Evolutionary conservation across 202 grass and related monocot species (phyloP).

Genomic region (Cymbopogon flexuosus): DNA sequence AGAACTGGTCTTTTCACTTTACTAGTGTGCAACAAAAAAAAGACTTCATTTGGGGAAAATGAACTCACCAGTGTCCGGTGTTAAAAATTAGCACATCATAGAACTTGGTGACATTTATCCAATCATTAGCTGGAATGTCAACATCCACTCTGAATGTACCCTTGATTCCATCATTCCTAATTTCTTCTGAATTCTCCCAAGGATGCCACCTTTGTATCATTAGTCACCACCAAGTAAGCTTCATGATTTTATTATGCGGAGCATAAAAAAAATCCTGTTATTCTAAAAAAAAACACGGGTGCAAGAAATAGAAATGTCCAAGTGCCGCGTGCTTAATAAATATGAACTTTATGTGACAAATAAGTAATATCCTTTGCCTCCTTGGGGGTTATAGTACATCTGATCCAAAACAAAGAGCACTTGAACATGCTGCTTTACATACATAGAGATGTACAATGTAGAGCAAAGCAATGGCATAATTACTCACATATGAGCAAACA

Average conservation of each 20-base stretch:
- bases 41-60: not conserved
- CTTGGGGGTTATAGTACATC: not conserved
- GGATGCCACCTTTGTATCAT: constrained; percentile 88
- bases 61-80: constrained; percentile 89
- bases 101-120: constrained; percentile 71
- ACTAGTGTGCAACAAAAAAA: not conserved
- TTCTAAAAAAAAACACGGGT: constrained; percentile 1
- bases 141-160: constrained; percentile 70
- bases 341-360: not conserved
- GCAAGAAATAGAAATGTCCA: constrained; percentile 8
- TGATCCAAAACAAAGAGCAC: not conserved
- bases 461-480: not conserved
- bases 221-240: constrained; percentile 55
- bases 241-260: constrained; percentile 25
- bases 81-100: constrained; percentile 92
- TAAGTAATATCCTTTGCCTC: not conserved
- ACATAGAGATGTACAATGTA: not conserved
- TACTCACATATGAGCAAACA: not conserved
- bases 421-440: not conserved
- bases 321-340: not conserved
- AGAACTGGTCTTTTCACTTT: not conserved
- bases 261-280: not conserved
- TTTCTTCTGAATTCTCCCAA: constrained; percentile 38
- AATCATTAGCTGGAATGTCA: constrained; percentile 73
- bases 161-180: constrained; percentile 51